These are phyloP conservation scores for Oryza meridionalis DNA, from an alignment of 176 grass and related monocot genomes.

Conservation along the genomic window DNA sequence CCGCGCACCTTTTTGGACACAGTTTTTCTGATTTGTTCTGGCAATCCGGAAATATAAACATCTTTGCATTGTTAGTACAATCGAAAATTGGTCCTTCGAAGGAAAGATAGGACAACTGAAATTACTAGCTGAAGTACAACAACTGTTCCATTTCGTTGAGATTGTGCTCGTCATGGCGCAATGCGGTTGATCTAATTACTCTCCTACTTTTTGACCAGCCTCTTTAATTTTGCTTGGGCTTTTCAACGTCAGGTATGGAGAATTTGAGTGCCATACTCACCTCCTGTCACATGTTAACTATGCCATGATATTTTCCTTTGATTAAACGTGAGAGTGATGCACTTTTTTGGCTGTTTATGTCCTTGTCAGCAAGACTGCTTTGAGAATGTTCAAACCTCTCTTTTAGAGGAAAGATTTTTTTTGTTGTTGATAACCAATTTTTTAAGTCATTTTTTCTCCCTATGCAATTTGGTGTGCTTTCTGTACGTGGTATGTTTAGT, in stretches of 20 bases:
- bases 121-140: not conserved
- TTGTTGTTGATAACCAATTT: not conserved
- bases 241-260: not conserved
- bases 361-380: slow-evolving; percentile 11
- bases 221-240: not conserved
- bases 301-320: not conserved
- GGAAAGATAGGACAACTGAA: not conserved
- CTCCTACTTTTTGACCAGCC: slow-evolving; percentile 1
- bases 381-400: slow-evolving; percentile 11
- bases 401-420: not conserved
- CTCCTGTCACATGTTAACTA: slow-evolving; percentile 13
- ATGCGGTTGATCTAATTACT: not conserved
- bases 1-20: not conserved
- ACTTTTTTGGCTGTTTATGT: not conserved
- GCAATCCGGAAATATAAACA: not conserved
- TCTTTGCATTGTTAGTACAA: not conserved
- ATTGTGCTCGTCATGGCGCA: not conserved
- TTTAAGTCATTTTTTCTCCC: not conserved
- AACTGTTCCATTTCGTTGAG: not conserved
- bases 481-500: not conserved
- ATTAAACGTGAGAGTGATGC: not conserved
- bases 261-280: slow-evolving; percentile 19
- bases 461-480: not conserved
- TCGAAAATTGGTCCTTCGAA: not conserved
- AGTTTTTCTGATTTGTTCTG: not conserved